Evolutionary conservation across 1,139 yeast genomes (phyloP), one percentile per base, ranked within the genome.

Genomic region (Diutina scorzettiae): DNA sequence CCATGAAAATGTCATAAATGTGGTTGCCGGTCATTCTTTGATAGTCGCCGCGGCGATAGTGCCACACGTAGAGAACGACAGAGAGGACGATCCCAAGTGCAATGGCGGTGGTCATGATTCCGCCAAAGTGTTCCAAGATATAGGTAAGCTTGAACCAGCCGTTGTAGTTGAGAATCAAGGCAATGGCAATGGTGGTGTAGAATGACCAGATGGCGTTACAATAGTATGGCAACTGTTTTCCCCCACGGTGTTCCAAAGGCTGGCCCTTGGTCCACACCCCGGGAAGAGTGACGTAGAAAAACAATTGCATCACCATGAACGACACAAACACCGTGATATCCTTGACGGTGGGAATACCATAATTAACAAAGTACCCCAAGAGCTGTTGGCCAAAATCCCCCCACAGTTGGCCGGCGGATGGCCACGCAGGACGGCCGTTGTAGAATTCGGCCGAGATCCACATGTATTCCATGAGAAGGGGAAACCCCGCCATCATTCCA

Each of bases 191-290:
- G 41, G 86, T 71, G 43, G 78, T 65, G 62, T 91, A 91, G 56
- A 89, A 76, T 2, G 96, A 67, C 72, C 80, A 76, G 62, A 84
- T 74, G 1, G 98, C 96, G 59, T 89, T 91, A 64, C 98, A 93
- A 63, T 68, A 89, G 67, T 91, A 91, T 12, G 93, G 93, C 59
- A 91, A 71, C 54, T 87, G 94, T 55, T 74, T 74, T 55, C 79
- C 77, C 49, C 81, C 71, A 62, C 83, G 66, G 57, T 91, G 97
- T 9, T 75, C 70, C 57, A 91, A 76, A 7, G 95, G 95, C 56
- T 86, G 94, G 37, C 98, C 98, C 60, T 86, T 81, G 34, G 95
- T 82, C 89, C 93, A 84, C 40, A 91, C 68, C 43, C 98, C 98
- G 5, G 98, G 98, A 53, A 89, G 69, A n/a, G 81, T 77, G 53